Base-by-base conservation (phyloP, 257 asterid genomes). In the Nicotiana attenuata region DNA sequence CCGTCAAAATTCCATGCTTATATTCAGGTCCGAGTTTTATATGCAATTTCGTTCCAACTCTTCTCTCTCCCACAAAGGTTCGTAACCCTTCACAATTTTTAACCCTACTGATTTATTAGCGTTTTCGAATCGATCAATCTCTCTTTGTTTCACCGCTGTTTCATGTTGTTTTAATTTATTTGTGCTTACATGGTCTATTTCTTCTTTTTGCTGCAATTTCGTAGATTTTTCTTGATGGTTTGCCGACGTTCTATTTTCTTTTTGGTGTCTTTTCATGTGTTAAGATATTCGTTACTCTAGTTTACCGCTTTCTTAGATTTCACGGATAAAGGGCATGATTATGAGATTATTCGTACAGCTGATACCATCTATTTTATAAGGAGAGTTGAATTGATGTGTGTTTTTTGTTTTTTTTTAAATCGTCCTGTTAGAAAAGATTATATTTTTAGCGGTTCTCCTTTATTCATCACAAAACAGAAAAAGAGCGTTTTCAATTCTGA, bases 51-150 rank as follows among this genome's bases (percentile, higher is more conserved):
- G 65, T 76, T 17, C 78, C 0, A 22, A 77, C 20, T n/a, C 29
- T 20, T 71, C n/a, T 59, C 75, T 52, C 65, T 60, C 35, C 38
- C 26, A 5, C 35, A 41, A 26, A 86, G 86, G 86, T 86, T 60
- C 66, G 84, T 76, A 65, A 56, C 63, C 22, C 45, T 16, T 82
- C 7, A 9, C 11, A 28, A 29, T 14, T 52, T 76, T 81, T 45
- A 81, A 78, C 80, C 83, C 85, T 79, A 75, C 45, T 41, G 24
- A 50, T 24, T 50, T 24, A 6, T 75, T 20, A 20, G 7, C 2
- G 4, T 67, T 68, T 11, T 41, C 78, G 9, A 75, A 47, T 75
- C 63, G 41, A 75, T 75, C 45, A 24, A n/a, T 41, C 24, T 56
- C 22, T 56, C 20, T 56, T 56, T 56, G 10, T 56, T 56, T 56